Conservation (phyloP, 176 grass and related monocot genomes). For the Hordeum vulgare region MorexV3_pseudomolecules_assembly NC_058521.1:515156296-515156795, state of each 20-base stretch:
- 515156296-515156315: no score
- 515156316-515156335: no score
- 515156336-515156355: no score
- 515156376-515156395: no score
- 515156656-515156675: not conserved
- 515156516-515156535: conserved; percentile 32
- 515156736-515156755: no score
- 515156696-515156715: not conserved
- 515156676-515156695: not conserved
- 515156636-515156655: not conserved
- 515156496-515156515: conserved; percentile 80
- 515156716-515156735: not conserved
- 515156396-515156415: no score
- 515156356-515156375: no score
- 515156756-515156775: no score
- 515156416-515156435: conserved; percentile 74
- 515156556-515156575: not conserved
- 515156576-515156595: not conserved
- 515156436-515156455: conserved; percentile 72
- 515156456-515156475: conserved; percentile 68
- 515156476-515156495: conserved; percentile 83
- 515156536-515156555: not conserved
- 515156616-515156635: not conserved
- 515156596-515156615: no score
- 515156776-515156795: no score